Evolutionary conservation across 2,329 filamentous ascomycete genomes (phyloP).

Genomic region (Venturiaceae sp.): DNA sequence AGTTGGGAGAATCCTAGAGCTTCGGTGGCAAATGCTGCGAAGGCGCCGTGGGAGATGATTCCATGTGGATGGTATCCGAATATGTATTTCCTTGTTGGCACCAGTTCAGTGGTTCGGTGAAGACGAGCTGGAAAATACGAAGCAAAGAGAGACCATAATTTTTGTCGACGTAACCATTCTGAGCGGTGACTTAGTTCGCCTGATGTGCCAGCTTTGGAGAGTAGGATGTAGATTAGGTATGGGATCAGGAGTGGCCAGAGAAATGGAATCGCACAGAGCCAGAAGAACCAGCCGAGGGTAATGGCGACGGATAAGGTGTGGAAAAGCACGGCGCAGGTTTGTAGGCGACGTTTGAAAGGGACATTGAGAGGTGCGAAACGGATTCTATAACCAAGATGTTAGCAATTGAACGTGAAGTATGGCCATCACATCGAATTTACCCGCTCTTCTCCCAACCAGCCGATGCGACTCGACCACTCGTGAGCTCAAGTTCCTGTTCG

Average conservation of each 20-base stretch:
- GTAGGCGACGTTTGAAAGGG: conserved; percentile 37
- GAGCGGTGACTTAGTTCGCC: conserved; percentile 68
- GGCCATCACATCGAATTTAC: conserved; percentile 16
- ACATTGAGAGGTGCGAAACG: conserved; percentile 82
- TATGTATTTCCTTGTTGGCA: conserved; percentile 82
- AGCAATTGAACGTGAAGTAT: conserved; percentile 4
- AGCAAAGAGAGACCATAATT: conserved; percentile 80
- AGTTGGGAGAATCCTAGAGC: conserved; percentile 76
- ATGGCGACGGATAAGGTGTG: conserved; percentile 40
- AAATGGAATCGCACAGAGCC: conserved; percentile 83
- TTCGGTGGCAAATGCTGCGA: conserved; percentile 83
- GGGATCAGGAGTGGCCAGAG: conserved; percentile 71
- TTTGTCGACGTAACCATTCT: conserved; percentile 60
- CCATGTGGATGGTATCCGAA: conserved; percentile 97
- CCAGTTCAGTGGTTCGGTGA: conserved; percentile 73
- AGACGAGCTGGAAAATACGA: conserved; percentile 85
- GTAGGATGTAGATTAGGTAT: conserved; percentile 75
- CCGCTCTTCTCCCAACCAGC: conserved; percentile 42
- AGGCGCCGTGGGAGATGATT: conserved; percentile 95
- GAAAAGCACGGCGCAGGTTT: conserved; percentile 38
- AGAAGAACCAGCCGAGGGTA: conserved; percentile 70
- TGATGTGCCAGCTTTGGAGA: conserved; percentile 67
- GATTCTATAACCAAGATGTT: conserved; percentile 40
- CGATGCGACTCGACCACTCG: conserved; percentile 42
- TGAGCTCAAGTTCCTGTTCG: conserved; percentile 29